Evolutionary conservation across 495 filamentous ascomycete genomes (phyloP).

Genomic region (Penicillium malachiteum): DNA sequence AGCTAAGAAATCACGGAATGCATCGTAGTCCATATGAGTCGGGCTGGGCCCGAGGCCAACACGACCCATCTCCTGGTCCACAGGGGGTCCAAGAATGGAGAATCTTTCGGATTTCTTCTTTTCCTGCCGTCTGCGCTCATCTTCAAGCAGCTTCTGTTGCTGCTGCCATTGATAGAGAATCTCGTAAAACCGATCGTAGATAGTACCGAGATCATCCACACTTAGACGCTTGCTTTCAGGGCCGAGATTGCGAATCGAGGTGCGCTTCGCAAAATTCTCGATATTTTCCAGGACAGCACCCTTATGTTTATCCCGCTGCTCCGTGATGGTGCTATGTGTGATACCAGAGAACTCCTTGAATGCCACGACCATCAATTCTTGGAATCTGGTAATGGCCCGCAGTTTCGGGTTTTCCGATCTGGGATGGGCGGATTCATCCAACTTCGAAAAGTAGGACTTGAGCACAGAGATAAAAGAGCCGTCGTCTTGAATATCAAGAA

Average conservation of each 20-base stretch:
- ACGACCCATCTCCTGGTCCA: slow-evolving; percentile 59
- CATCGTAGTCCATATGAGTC: slow-evolving; percentile 94
- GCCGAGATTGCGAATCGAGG: slow-evolving; percentile 91
- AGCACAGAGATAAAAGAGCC: slow-evolving; percentile 95
- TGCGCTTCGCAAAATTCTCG: slow-evolving; percentile 95
- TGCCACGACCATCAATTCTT: slow-evolving; percentile 97
- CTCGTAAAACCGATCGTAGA: slow-evolving; percentile 92
- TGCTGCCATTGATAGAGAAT: slow-evolving; percentile 89
- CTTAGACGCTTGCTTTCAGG: slow-evolving; percentile 90
- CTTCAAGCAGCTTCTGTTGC: slow-evolving; percentile 71
- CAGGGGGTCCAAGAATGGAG: slow-evolving; percentile 41
- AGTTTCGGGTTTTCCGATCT: slow-evolving; percentile 91
- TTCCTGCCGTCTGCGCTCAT: slow-evolving; percentile 62
- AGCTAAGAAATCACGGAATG: slow-evolving; percentile 89
- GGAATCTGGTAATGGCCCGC: slow-evolving; percentile 88
- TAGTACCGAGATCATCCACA: slow-evolving; percentile 76
- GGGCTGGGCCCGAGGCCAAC: slow-evolving; percentile 86
- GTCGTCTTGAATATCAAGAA: slow-evolving; percentile 93
- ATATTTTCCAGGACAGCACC: slow-evolving; percentile 89
- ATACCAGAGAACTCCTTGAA: slow-evolving; percentile 97
- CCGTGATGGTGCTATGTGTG: slow-evolving; percentile 86
- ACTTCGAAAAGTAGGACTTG: slow-evolving; percentile 87
- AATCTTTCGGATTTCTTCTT: slow-evolving; percentile 54
- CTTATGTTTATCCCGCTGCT: slow-evolving; percentile 88
- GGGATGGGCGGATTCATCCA: slow-evolving; percentile 95